Evolutionary conservation across 805 yeast genomes (phyloP).

Genomic region (Pichia pseudocactophila): DNA sequence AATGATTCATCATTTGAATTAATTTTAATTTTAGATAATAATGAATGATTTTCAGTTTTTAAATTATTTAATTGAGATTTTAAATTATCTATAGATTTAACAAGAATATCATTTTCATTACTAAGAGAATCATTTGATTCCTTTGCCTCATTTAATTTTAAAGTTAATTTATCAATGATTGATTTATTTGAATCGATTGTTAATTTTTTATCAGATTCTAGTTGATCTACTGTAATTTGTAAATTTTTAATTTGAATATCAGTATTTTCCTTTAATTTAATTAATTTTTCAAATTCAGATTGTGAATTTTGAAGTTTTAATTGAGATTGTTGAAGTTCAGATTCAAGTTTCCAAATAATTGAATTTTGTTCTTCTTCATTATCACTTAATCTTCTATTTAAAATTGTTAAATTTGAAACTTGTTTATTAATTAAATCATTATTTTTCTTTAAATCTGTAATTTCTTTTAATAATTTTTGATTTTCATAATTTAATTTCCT

Average conservation of each 20-base stretch:
- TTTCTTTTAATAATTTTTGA: constrained; percentile 34
- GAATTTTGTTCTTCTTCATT: constrained; percentile 47
- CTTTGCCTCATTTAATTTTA: constrained; percentile 41
- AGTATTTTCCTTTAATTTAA: constrained; percentile 42
- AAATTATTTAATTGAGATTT: constrained; percentile 14
- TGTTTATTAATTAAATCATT: constrained; percentile 29
- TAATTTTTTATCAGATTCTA: not conserved
- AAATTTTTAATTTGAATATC: constrained; percentile 32
- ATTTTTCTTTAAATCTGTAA: constrained; percentile 36
- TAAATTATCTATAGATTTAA: constrained; percentile 27
- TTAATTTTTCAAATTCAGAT: constrained; percentile 26
- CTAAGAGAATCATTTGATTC: constrained; percentile 49
- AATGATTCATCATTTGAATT: constrained; percentile 20
- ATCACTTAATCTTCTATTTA: constrained; percentile 27
- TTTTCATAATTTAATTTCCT: constrained; percentile 62
- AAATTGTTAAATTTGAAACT: constrained; percentile 27
- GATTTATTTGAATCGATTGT: constrained; percentile 28
- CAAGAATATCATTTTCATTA: constrained; percentile 58
- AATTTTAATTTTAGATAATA: constrained; percentile 8
- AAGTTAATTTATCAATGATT: constrained; percentile 29
- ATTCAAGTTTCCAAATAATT: constrained; percentile 62
- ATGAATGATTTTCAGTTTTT: constrained; percentile 16
- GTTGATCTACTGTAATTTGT: constrained; percentile 3
- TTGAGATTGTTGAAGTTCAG: constrained; percentile 27
- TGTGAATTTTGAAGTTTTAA: constrained; percentile 5